Percentiles rank a stretch among this genome's conserved stretches.
Evolutionary conservation across 164 flowering plant genomes (phyloP).

Genomic region (Litsea cubeba): DNA sequence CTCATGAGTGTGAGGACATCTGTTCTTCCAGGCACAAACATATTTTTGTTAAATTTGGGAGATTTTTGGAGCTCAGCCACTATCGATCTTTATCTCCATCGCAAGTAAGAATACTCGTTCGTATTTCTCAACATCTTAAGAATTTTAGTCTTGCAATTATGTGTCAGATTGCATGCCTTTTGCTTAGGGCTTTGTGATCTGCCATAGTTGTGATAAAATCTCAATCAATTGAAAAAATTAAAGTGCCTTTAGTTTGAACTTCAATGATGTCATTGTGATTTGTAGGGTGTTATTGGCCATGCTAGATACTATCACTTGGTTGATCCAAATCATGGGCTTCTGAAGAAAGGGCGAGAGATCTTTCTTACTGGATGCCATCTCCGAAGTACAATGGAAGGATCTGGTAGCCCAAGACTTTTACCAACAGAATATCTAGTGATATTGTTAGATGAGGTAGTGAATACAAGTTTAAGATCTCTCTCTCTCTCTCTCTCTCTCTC

Average conservation of each 20-base stretch:
- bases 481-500: too few species aligned
- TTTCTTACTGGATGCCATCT: constrained; percentile 84
- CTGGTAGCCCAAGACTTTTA: constrained; percentile 60
- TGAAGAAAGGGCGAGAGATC: constrained; percentile 81
- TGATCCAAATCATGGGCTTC: constrained; percentile 49
- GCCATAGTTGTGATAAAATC: background rate
- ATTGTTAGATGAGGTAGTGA: constrained; percentile 76
- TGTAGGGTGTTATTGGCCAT: constrained; percentile 4
- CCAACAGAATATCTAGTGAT: constrained; percentile 90
- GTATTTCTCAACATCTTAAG: background rate
- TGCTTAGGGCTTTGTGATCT: background rate
- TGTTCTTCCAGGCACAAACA: constrained; percentile 64
- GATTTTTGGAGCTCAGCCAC: constrained; percentile 91
- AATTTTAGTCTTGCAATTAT: background rate
- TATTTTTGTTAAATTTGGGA: constrained; percentile 78
- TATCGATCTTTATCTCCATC: constrained; percentile 87
- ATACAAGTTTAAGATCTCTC: background rate
- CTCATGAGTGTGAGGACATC: constrained; percentile 4
- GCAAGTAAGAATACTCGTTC: constrained; percentile 37
- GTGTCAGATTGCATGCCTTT: background rate
- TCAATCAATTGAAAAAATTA: background rate
- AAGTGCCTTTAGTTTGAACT: background rate
- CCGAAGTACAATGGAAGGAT: constrained; percentile 53
- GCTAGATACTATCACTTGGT: constrained; percentile 74
- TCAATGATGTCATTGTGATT: constrained; percentile 6